A percentile compares a stretch with the other conserved stretches of the same genome.
These are phyloP conservation scores for Eucalyptus victrix DNA, from an alignment of 345 rosid genomes.

Conservation along the genomic window DNA sequence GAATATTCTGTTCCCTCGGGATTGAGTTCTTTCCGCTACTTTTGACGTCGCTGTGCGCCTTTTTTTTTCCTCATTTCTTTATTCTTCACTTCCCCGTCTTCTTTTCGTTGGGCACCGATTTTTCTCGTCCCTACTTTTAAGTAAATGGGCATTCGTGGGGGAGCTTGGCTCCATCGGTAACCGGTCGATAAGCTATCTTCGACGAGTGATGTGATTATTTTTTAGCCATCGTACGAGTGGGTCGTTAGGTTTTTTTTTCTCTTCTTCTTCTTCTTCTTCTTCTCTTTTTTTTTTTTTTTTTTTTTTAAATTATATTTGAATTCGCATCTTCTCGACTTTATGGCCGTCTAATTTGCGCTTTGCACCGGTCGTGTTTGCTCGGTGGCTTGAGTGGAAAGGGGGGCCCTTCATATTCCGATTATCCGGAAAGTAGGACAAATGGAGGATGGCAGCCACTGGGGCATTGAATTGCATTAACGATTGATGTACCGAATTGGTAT, in stretches of 20 bases:
- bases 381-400: not conserved
- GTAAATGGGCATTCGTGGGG: not conserved
- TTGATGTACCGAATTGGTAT: not conserved
- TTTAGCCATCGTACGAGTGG: not conserved
- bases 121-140: not conserved
- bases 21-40: not conserved
- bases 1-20: not conserved
- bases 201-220: not conserved
- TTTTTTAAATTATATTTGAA: not conserved
- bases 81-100: not conserved
- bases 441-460: not conserved
- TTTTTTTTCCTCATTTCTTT: not conserved
- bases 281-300: accelerated
- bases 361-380: not conserved
- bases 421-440: not conserved
- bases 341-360: not conserved
- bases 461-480: not conserved
- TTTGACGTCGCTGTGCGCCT: not conserved
- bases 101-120: not conserved
- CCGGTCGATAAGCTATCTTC: not conserved
- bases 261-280: too few relatives aligned
- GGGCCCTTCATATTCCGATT: not conserved
- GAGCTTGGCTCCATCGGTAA: not conserved
- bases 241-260: not conserved
- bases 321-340: not conserved